Evolutionary conservation across 1,284 basidiomycete genomes (phyloP).

Genomic region (Cryptococcus jaspeensis): DNA sequence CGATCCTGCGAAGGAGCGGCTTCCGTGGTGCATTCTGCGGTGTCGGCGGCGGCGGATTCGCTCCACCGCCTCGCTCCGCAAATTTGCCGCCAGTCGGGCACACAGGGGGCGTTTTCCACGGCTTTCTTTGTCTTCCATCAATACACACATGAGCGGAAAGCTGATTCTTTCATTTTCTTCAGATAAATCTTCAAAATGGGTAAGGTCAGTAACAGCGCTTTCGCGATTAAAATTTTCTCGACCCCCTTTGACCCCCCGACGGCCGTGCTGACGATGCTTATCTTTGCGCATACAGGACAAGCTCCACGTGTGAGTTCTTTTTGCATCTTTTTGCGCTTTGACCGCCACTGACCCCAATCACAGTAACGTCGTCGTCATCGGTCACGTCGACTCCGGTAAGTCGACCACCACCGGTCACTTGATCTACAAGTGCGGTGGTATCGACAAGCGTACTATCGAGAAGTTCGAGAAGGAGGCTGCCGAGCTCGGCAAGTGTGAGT

Average conservation of each 20-base stretch:
- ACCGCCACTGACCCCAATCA: neutral
- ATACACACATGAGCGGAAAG: neutral
- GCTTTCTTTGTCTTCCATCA: neutral
- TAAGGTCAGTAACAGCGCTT: conserved; percentile 23
- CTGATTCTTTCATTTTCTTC: neutral
- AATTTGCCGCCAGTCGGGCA: neutral
- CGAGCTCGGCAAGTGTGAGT: conserved; percentile 84
- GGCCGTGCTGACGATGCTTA: conserved; percentile 2
- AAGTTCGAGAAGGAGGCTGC: conserved; percentile 99
- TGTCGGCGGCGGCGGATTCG: neutral
- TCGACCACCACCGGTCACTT: conserved; percentile 99
- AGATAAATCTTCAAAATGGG: conserved; percentile 35
- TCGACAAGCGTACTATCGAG: conserved; percentile 99
- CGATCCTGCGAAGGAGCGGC: neutral
- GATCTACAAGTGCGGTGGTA: conserved; percentile 99
- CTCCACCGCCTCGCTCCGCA: neutral
- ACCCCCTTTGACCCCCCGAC: neutral
- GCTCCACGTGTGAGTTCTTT: conserved; percentile 7
- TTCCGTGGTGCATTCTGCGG: neutral
- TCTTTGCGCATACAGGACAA: conserved; percentile 26
- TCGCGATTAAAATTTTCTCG: conserved; percentile 10
- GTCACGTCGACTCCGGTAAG: conserved; percentile 80
- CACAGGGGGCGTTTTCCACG: neutral
- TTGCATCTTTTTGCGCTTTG: neutral
- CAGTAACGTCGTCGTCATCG: conserved; percentile 71